phyloP scores from a whole-genome alignment of 805 yeast genomes.

The Candida ficus region DNA sequence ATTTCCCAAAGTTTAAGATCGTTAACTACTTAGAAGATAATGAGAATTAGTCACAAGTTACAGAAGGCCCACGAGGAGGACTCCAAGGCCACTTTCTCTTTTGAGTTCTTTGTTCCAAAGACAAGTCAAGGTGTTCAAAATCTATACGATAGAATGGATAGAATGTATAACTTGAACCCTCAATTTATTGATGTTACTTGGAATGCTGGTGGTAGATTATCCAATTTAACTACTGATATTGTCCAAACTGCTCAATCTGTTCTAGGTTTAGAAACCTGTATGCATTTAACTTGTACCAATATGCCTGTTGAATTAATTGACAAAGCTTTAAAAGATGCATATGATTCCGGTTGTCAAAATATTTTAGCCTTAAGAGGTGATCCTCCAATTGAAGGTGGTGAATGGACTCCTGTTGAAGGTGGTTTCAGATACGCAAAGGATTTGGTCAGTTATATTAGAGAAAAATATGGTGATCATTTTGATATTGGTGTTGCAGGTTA shows the following conservation, averaged over 20 bases:
- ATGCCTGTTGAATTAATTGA: conserved; percentile 82
- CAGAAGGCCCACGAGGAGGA: conserved; percentile 27
- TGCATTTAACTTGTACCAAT: conserved; percentile 96
- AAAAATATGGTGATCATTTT: conserved; percentile 80
- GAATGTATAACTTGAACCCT: conserved; percentile 91
- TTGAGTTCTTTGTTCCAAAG: conserved; percentile 96
- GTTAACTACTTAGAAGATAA: conserved; percentile 8
- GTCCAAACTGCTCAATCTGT: conserved; percentile 87
- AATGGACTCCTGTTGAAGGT: conserved; percentile 46
- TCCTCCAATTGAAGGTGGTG: conserved; percentile 70
- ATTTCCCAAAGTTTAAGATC: background rate
- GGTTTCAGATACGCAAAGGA: conserved; percentile 88
- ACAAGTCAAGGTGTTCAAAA: conserved; percentile 96
- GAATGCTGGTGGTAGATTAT: conserved; percentile 95
- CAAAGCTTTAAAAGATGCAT: conserved; percentile 79
- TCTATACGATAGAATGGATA: conserved; percentile 93
- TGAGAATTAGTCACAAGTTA: conserved; percentile 38
- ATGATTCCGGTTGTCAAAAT: conserved; percentile 89
- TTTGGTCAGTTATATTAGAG: conserved; percentile 69
- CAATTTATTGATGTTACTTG: conserved; percentile 94
- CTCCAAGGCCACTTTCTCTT: conserved; percentile 71
- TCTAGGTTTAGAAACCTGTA: conserved; percentile 90
- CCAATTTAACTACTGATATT: conserved; percentile 83
- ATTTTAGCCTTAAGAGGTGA: conserved; percentile 94
- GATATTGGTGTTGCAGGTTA: conserved; percentile 96